These are phyloP conservation scores for Kwoniella sp. DNA, from an alignment of 768 basidiomycete species.

Conservation along the genomic window DNA sequence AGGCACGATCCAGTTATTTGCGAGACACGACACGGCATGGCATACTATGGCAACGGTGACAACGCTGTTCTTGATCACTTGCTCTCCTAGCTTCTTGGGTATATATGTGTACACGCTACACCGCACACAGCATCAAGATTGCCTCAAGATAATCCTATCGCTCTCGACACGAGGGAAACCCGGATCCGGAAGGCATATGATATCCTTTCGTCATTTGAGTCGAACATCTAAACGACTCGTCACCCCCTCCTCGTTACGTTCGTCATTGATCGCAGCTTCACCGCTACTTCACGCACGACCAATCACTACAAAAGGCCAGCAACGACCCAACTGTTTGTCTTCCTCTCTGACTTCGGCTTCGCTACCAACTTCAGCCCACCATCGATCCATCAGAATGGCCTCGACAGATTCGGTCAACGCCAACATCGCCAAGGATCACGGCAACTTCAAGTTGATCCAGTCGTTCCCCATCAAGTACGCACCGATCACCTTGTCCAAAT, in stretches of 20 bases:
- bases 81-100: no score
- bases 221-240: neutral
- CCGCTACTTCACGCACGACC: neutral
- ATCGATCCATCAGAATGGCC: slow-evolving; percentile 16
- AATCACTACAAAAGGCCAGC: neutral
- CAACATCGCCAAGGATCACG: slow-evolving; percentile 57
- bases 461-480: slow-evolving; percentile 75
- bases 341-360: neutral
- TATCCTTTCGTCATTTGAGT: neutral
- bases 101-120: no score
- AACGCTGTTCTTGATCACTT: no score
- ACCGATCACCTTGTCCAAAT: slow-evolving; percentile 81
- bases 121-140: no score
- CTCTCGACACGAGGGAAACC: neutral
- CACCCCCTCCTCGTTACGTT: neutral
- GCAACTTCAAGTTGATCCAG: slow-evolving; percentile 82
- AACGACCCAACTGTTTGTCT: neutral
- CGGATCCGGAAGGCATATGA: neutral
- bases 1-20: no score
- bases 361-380: neutral
- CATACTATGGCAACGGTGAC: no score
- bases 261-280: neutral
- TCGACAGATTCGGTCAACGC: slow-evolving; percentile 4
- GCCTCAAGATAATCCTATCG: no score
- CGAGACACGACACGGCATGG: no score